phyloP scores from a whole-genome alignment of 352 stramenopile species.

The Phytophthora pisi region DNA sequence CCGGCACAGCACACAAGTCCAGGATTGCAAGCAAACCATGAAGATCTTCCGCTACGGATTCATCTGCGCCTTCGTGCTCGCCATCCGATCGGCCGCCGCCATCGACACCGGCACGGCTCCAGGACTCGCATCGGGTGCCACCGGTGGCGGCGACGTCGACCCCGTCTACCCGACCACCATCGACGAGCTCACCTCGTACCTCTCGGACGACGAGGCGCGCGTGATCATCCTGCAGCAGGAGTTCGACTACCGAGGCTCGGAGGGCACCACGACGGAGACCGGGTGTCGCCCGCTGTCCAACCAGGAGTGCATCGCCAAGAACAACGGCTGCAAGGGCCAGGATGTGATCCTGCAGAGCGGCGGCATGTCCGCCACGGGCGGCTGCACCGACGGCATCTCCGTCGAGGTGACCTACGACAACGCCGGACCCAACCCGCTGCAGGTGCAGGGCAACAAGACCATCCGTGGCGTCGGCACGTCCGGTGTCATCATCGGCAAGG shows the following conservation, averaged over 20 bases:
- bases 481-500: constrained; percentile 25
- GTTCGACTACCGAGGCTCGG: constrained; percentile 27
- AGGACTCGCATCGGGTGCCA: constrained; percentile 26
- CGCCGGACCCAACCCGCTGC: constrained; percentile 23
- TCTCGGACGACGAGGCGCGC: constrained; percentile 26
- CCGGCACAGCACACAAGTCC: no score
- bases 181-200: constrained; percentile 30
- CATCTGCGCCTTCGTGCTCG: constrained; percentile 8
- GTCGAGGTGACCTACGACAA: constrained; percentile 35
- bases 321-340: constrained; percentile 36
- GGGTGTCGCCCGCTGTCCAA: constrained; percentile 22
- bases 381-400: constrained; percentile 25
- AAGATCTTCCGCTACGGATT: constrained; percentile 15
- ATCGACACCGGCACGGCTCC: constrained; percentile 29
- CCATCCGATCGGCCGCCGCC: constrained; percentile 11
- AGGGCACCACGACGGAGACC: constrained; percentile 26
- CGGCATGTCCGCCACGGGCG: constrained; percentile 19
- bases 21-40: not conserved
- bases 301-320: constrained; percentile 34
- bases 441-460: constrained; percentile 29
- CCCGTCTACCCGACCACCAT: constrained; percentile 34
- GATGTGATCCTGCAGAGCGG: constrained; percentile 31
- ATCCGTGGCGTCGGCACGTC: constrained; percentile 23
- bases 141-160: constrained; percentile 21
- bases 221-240: constrained; percentile 39